Conservation (phyloP, 331 rosid genomes). For the Arachis monticola region DNA sequence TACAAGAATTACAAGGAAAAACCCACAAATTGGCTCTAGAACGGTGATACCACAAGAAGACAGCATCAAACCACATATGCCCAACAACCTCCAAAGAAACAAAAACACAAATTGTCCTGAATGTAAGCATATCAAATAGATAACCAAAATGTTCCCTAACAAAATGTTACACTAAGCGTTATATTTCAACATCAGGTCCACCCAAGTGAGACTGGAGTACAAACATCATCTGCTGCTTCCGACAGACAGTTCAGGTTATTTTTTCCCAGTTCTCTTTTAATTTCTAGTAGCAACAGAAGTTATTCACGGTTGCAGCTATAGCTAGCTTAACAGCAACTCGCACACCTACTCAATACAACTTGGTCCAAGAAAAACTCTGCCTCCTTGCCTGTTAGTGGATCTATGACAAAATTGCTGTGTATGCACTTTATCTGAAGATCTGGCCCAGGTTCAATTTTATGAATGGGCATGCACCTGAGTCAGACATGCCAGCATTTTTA, state of each 20-base stretch:
- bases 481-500: conserved; percentile 64
- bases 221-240: conserved; percentile 66
- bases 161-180: conserved; percentile 19
- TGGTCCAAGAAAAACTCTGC: conserved; percentile 85
- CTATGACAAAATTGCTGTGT: conserved; percentile 87
- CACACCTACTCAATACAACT: conserved; percentile 93
- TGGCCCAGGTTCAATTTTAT: conserved; percentile 90
- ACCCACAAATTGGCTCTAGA: too few relatives aligned
- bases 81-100: conserved; percentile 13
- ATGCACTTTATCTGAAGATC: conserved; percentile 86
- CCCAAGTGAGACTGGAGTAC: conserved; percentile 67
- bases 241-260: conserved; percentile 67
- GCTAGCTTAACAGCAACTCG: conserved; percentile 87
- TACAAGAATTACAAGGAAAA: conserved; percentile 11
- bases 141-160: conserved; percentile 75
- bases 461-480: conserved; percentile 70
- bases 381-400: conserved; percentile 87
- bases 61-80: conserved; percentile 5
- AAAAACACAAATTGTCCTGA: background rate
- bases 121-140: conserved; percentile 43
- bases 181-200: conserved; percentile 58
- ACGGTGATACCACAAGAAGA: conserved; percentile 9
- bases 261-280: conserved; percentile 81
- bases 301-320: conserved; percentile 82
- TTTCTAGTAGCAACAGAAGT: conserved; percentile 85